Base-by-base conservation (phyloP, 169 alveolate species). In the Pseudocohnilembus persalinus region DNA sequence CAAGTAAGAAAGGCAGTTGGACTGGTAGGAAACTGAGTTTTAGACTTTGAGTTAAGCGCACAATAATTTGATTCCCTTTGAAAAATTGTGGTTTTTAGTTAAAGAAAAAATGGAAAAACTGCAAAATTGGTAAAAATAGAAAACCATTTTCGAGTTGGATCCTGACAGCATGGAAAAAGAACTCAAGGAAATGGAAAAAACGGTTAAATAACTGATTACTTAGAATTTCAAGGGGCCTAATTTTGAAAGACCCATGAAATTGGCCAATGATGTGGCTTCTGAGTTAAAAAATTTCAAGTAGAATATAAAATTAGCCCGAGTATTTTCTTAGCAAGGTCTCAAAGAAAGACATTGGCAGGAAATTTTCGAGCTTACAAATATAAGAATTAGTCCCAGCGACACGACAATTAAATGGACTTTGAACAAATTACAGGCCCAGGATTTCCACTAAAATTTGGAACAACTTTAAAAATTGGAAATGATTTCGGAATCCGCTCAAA, bases 271-370 rank as follows among this genome's bases (percentile, higher is more conserved):
- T 1, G 35, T 92, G 29, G 35, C 49, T 0, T 34, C 77, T 1
- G 95, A 91, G 29, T 64, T 93, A 78, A 89, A 85, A 35, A 87
- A 82, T 16, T 93, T 96, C 89, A 88, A 91, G 85, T 85, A 86
- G 78, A 87, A 89, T 64, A 81, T 93, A 65, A 97, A 97, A 1
- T 78, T 95, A 63, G 85, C 95, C 30, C 91, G 90, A 34, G 95
- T 95, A 6, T 89, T 96, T 33, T 89, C 97, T 76, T 95, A 95
- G 77, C 90, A 94, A 74, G 99, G 99, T 11, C 88, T 97, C 73
- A 92, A 95, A 34, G 97, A 92, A 24, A 81, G 98, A 78, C 99
- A 97, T 86, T 94, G 97, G 97, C 93, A 94, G n/a, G 97, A 93
- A 92, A 92, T 97, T 28, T 88, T 94, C 75, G 91, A 91, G 68